These are phyloP conservation scores for Camelina laxa DNA, from an alignment of 345 rosid genomes.

Conservation along the genomic window DNA sequence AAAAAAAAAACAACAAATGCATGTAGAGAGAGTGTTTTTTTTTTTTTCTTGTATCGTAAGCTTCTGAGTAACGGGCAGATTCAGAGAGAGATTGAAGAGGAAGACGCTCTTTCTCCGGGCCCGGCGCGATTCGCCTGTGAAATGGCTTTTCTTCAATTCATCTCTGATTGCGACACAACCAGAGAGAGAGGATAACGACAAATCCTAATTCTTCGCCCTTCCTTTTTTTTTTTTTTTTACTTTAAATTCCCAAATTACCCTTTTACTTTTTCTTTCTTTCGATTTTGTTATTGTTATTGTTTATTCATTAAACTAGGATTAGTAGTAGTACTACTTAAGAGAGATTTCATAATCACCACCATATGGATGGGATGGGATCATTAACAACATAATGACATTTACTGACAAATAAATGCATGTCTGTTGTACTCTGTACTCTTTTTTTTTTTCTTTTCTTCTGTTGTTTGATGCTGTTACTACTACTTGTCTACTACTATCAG, in stretches of 20 bases:
- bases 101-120: constrained; percentile 17
- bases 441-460: not conserved
- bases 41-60: not conserved
- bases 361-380: constrained; percentile 9
- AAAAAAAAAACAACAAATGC: constrained; percentile 36
- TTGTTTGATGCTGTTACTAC: not conserved
- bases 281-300: not conserved
- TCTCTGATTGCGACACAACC: constrained; percentile 43
- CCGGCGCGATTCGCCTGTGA: constrained; percentile 51
- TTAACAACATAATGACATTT: constrained; percentile 29
- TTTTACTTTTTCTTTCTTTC: not conserved
- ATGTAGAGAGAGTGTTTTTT: constrained; percentile 2
- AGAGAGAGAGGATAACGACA: constrained; percentile 32
- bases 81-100: not conserved
- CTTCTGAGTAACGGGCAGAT: constrained; percentile 27
- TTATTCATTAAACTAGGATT: not conserved
- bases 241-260: constrained; percentile 31
- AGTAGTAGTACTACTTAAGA: not conserved
- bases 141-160: not conserved
- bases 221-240: not conserved
- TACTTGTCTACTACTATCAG: constrained; percentile 2
- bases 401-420: constrained; percentile 44
- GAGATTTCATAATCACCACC: not conserved
- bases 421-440: constrained; percentile 17
- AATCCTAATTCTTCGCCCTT: constrained; percentile 25